Base-by-base conservation (phyloP, 2,329 filamentous ascomycete species). In the Hypoxylon sp. region DNA sequence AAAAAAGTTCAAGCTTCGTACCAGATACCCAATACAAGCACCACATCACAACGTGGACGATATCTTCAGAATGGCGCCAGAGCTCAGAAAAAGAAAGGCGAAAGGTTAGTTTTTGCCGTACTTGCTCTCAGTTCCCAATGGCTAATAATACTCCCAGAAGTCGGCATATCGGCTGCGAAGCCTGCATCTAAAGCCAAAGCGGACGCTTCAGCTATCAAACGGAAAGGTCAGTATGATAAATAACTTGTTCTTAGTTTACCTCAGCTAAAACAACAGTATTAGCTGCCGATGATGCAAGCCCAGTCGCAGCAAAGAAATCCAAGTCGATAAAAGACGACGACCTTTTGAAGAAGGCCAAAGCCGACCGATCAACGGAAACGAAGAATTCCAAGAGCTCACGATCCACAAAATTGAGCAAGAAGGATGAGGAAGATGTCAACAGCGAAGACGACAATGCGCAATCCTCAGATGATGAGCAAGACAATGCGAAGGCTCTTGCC, bases 261-360 rank as follows among this genome's bases (percentile, higher is more conserved):
- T 28, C 13, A 25, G 45, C 76, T 81, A 69, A 81, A 21, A 43
- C 14, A 52, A 55, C 1, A 4, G 30, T 17, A 25, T 28, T 62
- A 83, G 82, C 82, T n/a, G 72, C 78, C 66, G 82, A 84, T 32
- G 82, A 84, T 73, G 75, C 79, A n/a, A 82, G 81, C 5, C 81
- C 82, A 48, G 78, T 82, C 60, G 79, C 79, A 17, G 58, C 77
- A 56, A 85, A 85, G 77, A 84, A 84, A 76, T 75, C 82, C 60
- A 85, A 83, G 72, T 75, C 83, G 50, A 77, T 75, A 14, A 81
- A 82, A 74, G 60, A 71, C 32, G 57, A 68, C 6, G 13, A 43
- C 10, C 58, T 52, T 36, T 56, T 49, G 52, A 63, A 78, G 55
- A 66, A 79, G 63, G 64, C 66, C 41, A 74, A 73, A 60, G 59